Conservation (phyloP, 495 filamentous ascomycete species). For the Lasiosphaeriaceae sp. region DNA sequence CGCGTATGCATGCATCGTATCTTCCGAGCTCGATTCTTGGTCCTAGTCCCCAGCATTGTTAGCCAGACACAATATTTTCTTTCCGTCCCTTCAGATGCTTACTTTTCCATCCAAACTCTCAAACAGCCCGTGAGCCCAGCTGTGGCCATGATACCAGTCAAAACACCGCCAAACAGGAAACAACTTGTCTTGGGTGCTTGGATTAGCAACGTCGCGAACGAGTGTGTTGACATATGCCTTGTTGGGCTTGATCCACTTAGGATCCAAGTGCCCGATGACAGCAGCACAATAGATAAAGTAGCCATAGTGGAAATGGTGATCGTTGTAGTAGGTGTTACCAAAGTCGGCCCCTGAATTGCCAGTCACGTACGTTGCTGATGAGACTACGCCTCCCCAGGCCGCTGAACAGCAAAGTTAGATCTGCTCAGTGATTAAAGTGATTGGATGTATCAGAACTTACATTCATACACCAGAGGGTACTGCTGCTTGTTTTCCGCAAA, state of each 20-base stretch:
- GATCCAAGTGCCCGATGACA: conserved; percentile 77
- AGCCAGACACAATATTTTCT: background rate
- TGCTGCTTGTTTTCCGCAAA: conserved; percentile 76
- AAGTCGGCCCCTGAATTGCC: conserved; percentile 71
- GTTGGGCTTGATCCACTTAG: conserved; percentile 68
- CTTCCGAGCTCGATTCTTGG: conserved; percentile 87
- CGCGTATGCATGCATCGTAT: conserved; percentile 82
- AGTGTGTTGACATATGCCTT: conserved; percentile 77
- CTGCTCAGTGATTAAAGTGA: too few relatives aligned
- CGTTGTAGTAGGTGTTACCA: conserved; percentile 83
- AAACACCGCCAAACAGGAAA: conserved; percentile 88
- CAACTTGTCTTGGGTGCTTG: conserved; percentile 60
- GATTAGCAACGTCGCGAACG: conserved; percentile 75
- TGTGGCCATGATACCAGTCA: conserved; percentile 95
- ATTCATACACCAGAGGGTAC: conserved; percentile 76
- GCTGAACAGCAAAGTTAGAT: background rate
- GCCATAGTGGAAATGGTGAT: conserved; percentile 91
- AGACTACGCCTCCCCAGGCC: conserved; percentile 85
- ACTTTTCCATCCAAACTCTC: conserved; percentile 82
- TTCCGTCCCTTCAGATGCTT: background rate
- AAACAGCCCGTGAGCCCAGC: conserved; percentile 94
- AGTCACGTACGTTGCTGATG: conserved; percentile 70
- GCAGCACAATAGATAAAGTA: conserved; percentile 91
- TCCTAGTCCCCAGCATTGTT: conserved; percentile 39
- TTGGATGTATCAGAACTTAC: conserved; percentile 27